Evolutionary conservation across 768 basidiomycete genomes (phyloP), one percentile per base, ranked within the genome.

Genomic region (Mycena polygramma): DNA sequence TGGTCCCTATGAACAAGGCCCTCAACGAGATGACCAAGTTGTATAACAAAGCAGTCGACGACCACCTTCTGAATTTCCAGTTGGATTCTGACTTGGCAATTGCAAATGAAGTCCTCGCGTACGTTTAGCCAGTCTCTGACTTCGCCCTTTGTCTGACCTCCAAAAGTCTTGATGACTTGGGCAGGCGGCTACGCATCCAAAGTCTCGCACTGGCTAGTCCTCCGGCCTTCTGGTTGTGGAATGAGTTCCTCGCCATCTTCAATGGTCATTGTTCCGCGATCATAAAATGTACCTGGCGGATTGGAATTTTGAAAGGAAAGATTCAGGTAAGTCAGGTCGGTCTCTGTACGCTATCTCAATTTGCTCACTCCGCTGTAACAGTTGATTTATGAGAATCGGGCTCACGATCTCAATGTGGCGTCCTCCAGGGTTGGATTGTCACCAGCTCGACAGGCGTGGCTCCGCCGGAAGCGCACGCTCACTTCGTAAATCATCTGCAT

Each of bases 181-280:
- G 49, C 5, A 41, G 24, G 13, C 11, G 14, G 4, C 19, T 62
- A 14, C 22, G 22, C 4, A 62, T 62, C 19, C 4, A 41, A 41
- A 26, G 24, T 11, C 22, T 61, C 14, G 4, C 17, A 10, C 48
- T 61, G 14, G 15, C 22, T 7, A 24, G 4, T 22, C 46, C 30
- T 7, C 61, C 49, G 15, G 37, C n/a, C 11, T 20, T 62, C 35
- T 41, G 49, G 61, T 62, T 49, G 61, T 62, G 61, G 61, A 52
- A 52, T 24, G 61, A 62, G 41, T 19, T 62, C 37, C 0, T 13
- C 5, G 60, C 48, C 26, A 14, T 61, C 15, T 58, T 58, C 57
- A 58, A 58, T 13, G 36, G 49, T 4, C 37, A 52, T 41, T 15
- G 35, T 39, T 19, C 11, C n/a, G 37, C 49, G 14, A 62, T 62